Evolutionary conservation across 129 eudicot genomes (phyloP), one percentile per base, ranked within the genome.

Genomic region (Heracleum sosnowskyi): DNA sequence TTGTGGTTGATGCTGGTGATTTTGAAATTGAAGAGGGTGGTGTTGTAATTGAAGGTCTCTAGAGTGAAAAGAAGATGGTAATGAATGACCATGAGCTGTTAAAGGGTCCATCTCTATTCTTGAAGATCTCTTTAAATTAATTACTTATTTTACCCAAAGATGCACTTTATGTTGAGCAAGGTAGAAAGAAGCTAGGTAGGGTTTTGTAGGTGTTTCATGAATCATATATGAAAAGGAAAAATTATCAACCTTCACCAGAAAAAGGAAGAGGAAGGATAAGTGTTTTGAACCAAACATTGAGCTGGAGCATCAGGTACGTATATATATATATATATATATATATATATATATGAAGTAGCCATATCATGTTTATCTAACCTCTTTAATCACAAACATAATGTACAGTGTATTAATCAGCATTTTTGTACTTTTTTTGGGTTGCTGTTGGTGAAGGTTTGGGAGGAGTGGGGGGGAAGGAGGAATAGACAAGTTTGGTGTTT

Each of bases 41-140:
- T 79, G 91, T 73, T 89, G 95, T 35, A 89, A 79, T 42, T 94
- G 97, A 53, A 87, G 96, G 83, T 89, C 96, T 78, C 87, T 80
- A 9, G 87, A 69, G 79, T 86, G 93, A 80, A 94, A 94, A 76
- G 98, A 96, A 24, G 98, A 97, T 24, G 98, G 91, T 35, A 91
- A 83, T 53, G 91, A 88, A 33, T 88, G 92, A 44, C 85, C 90
- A 75, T 89, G 97, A 79, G 94, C 86, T 81, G 92, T 84, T 60
- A 89, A 85, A 75, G 83, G 82, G 68, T 62, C 40, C 74, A 70
- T 70, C 62, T 76, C 13, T 49, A 0, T 55, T 55, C 64, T 8
- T 49, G n/a, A 49, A 55, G 64, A 55, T 55, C 64, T 24, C 13
- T 55, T 24, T 0, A 53, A 22, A 53, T 22, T 6, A 53, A 11